A percentile compares a stretch with the other conserved stretches of the same genome.
Evolutionary conservation across 192 early-diverging fungal species (phyloP).

Genomic region (Powellomyces hirtus): DNA sequence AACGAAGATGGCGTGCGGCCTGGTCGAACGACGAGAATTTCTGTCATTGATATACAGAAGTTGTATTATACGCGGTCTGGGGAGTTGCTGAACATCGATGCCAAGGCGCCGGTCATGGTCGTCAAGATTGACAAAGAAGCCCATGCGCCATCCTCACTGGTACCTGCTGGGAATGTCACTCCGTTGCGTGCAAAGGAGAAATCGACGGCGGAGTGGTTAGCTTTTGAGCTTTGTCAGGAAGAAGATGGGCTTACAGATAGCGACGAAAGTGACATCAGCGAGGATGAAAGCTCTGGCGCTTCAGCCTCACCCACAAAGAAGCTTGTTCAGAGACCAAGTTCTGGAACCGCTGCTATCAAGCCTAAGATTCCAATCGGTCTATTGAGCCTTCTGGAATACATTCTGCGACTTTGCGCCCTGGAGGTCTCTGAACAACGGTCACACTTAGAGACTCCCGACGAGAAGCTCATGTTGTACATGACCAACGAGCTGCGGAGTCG

Average conservation of each 20-base stretch:
- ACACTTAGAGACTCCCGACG: slow-evolving; percentile 66
- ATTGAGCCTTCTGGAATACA: slow-evolving; percentile 64
- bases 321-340: too few relatives aligned
- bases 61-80: slow-evolving; percentile 76
- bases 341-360: background rate
- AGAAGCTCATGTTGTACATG: slow-evolving; percentile 62
- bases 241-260: background rate
- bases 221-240: slow-evolving; percentile 26
- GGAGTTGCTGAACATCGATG: slow-evolving; percentile 70
- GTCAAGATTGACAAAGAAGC: slow-evolving; percentile 53
- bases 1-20: too few relatives aligned
- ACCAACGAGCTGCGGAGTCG: slow-evolving; percentile 33
- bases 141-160: background rate
- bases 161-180: slow-evolving; percentile 3
- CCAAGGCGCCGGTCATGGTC: slow-evolving; percentile 65
- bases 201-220: slow-evolving; percentile 22
- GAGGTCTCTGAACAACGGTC: slow-evolving; percentile 63
- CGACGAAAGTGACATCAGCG: slow-evolving; percentile 8
- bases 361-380: slow-evolving; percentile 26
- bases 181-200: slow-evolving; percentile 1
- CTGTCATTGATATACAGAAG: slow-evolving; percentile 32
- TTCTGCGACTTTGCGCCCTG: slow-evolving; percentile 59
- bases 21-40: slow-evolving; percentile 32
- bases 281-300: too few relatives aligned
- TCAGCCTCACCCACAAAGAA: background rate